Evolutionary conservation across 495 filamentous ascomycete genomes (phyloP).

Genomic region (Lasiosphaeris hirsuta): DNA sequence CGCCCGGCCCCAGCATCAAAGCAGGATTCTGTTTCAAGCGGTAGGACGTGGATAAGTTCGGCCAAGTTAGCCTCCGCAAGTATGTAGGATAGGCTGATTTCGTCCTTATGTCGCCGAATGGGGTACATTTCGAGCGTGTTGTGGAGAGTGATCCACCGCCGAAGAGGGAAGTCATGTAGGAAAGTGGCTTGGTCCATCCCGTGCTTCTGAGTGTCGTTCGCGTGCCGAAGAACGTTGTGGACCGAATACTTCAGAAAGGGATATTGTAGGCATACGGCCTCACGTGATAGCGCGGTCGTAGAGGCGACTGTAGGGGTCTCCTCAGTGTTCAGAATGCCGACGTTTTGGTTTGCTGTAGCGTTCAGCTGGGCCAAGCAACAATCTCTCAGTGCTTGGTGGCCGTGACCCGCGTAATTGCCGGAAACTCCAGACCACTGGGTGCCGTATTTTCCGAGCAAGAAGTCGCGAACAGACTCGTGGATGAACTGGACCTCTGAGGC

Average conservation of each 20-base stretch:
- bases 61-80: neutral
- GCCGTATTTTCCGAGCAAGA: slow-evolving; percentile 1
- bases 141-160: neutral
- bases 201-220: neutral
- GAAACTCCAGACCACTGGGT: slow-evolving; percentile 1
- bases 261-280: neutral
- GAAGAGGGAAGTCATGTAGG: neutral
- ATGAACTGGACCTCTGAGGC: slow-evolving; percentile 9
- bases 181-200: neutral
- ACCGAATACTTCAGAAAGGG: slow-evolving; percentile 2
- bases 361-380: slow-evolving; percentile 3
- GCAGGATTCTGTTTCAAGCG: neutral
- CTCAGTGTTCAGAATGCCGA: neutral
- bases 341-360: neutral
- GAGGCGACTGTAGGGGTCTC: neutral
- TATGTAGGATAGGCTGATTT: neutral
- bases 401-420: neutral
- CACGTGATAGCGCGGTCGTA: neutral
- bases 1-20: neutral
- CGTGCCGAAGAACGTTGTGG: slow-evolving; percentile 1
- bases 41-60: neutral
- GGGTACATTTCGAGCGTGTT: neutral
- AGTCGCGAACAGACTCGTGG: slow-evolving; percentile 15
- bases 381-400: slow-evolving; percentile 2
- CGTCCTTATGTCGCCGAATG: neutral